phyloP scores from a whole-genome alignment of 2,329 filamentous ascomycete genomes.

The Phialophora chinensis region DNA sequence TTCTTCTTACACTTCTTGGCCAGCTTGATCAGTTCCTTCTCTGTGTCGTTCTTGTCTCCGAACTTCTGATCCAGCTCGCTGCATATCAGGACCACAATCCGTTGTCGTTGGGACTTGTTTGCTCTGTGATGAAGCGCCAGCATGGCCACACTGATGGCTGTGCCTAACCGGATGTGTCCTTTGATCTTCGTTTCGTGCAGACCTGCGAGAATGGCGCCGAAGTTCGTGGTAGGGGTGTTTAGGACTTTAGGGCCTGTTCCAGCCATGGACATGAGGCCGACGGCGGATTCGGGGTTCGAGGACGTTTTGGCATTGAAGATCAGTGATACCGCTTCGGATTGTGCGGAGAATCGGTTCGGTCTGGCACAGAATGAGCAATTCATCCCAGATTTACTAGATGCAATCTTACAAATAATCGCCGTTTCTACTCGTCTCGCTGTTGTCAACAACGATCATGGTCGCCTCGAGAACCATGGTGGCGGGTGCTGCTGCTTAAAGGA shows the following conservation, averaged over 20 bases:
- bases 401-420: slow-evolving; percentile 74
- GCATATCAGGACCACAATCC: slow-evolving; percentile 96
- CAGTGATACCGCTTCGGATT: slow-evolving; percentile 91
- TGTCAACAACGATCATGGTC: slow-evolving; percentile 98
- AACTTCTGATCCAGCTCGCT: slow-evolving; percentile 68
- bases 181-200: slow-evolving; percentile 94
- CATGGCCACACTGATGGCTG: slow-evolving; percentile 89
- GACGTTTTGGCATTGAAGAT: slow-evolving; percentile 96
- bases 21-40: slow-evolving; percentile 85
- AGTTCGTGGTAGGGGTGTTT: slow-evolving; percentile 93
- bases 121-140: slow-evolving; percentile 96
- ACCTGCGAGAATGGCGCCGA: slow-evolving; percentile 91
- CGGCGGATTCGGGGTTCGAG: slow-evolving; percentile 94
- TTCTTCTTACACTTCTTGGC: slow-evolving; percentile 99
- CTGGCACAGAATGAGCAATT: slow-evolving; percentile 49
- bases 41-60: slow-evolving; percentile 68
- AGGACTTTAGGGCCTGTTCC: slow-evolving; percentile 97
- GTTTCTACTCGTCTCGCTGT: slow-evolving; percentile 97
- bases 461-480: slow-evolving; percentile 96
- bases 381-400: neutral
- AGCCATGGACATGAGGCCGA: slow-evolving; percentile 98
- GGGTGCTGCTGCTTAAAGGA: slow-evolving; percentile 42
- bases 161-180: slow-evolving; percentile 85
- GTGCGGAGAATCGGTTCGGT: slow-evolving; percentile 93
- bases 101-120: slow-evolving; percentile 95